Conservation (phyloP, 2,329 filamentous ascomycete genomes). For the Penicillium sp. region DNA sequence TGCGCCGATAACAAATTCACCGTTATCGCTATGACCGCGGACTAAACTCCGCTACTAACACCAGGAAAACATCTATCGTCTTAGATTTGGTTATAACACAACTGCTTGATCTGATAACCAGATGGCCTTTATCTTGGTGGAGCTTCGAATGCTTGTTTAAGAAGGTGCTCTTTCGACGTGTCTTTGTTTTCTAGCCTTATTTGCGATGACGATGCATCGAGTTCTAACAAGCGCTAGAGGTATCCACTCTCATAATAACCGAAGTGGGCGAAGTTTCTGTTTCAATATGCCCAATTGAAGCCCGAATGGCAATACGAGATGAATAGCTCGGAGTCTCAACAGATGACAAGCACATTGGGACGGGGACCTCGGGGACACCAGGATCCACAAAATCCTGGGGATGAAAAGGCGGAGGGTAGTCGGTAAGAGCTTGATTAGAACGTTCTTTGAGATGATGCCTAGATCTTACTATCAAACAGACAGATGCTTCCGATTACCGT, state of each 20-base stretch:
- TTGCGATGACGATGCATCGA: not conserved
- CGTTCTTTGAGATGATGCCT: not conserved
- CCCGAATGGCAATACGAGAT: not conserved
- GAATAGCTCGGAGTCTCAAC: not conserved
- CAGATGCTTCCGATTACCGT: not conserved
- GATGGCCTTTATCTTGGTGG: not conserved
- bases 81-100: not conserved
- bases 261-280: not conserved
- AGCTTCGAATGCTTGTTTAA: not conserved
- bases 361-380: not conserved
- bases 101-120: not conserved
- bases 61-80: not conserved
- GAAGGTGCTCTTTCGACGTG: not conserved
- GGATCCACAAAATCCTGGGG: slow-evolving; percentile 2
- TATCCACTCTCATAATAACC: not conserved
- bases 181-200: not conserved
- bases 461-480: not conserved
- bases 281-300: not conserved
- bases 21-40: slow-evolving; percentile 6
- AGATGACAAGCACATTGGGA: not conserved
- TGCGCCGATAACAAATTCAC: slow-evolving; percentile 19
- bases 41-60: slow-evolving; percentile 2
- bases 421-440: not conserved
- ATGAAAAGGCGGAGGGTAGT: slow-evolving; percentile 3
- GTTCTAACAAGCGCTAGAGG: not conserved